Evolutionary conservation across 2,329 filamentous ascomycete genomes (phyloP), one percentile per base, ranked within the genome.

Genomic region (Achaetomium macrosporum): DNA sequence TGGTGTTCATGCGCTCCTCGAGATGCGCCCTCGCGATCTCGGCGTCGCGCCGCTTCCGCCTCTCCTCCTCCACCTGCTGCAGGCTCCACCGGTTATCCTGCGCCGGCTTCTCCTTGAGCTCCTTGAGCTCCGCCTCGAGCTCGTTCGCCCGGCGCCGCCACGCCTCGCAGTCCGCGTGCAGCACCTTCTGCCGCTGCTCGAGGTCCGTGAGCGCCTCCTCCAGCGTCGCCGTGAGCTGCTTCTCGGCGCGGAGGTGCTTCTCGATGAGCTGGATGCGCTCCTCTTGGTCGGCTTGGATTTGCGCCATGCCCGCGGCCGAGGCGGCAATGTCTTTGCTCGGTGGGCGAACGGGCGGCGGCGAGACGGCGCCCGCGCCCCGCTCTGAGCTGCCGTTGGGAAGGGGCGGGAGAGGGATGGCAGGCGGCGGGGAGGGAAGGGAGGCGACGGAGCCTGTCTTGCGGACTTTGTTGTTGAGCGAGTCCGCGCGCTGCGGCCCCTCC

Each of bases 171-270:
- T 99, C 93, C 2, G 83, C 76, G 76, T 95, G 95, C 69, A 92
- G 84, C 76, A 92, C 92, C 71, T 92, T 95, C 64, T 88, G 90
- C 63, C 95, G 90, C 51, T 83, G 82, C 72, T 99, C 93, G 36
- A 99, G 82, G 64, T 99, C 93, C 2, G 90, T 92, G 30, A 99
- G 82, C 7, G 93, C 93, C 71, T 97, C 92, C 69, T 99, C 93
- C 37, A 99, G 80, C 2, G 92, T 97, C 44, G 89, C 86, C 0
- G 92, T 99, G 54, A 99, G 84, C 69, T 97, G 92, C 68, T 95
- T 95, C 76, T 99, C 93, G 3, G 93, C 93, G 59, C 88, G 87
- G 20, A 99, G 80, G 66, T 97, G 90, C 75, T 96, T 97, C 76
- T 99, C 92, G 58, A 99, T 95, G 7, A 90, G 95, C 55, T 88